Evolutionary conservation across 2,329 filamentous ascomycete species (phyloP), one percentile per base, ranked within the genome.

Genomic region (Emmonsiellopsis sp.): DNA sequence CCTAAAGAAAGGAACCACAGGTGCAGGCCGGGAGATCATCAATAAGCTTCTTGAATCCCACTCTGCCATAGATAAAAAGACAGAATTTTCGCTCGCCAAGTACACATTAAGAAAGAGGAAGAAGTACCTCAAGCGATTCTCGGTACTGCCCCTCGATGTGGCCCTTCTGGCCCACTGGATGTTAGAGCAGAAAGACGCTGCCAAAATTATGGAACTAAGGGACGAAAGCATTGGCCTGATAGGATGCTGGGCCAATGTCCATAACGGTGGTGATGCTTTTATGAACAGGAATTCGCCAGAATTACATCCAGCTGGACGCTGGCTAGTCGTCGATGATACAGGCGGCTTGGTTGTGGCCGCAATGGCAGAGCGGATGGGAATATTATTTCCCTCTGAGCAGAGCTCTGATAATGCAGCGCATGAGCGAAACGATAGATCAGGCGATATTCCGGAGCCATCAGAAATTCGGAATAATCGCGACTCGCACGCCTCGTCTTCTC

Each of bases 51-150:
- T 98, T 70, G 79, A 90, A 33, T 93, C 90, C 43, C 93, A 98
- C 69, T 85, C 87, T 14, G 87, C 86, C 1, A 79, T 98, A 43
- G 90, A 95, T 60, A 87, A 97, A 73, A 98, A 98, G 77, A 97
- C 93, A 0, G 79, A 84, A 0, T 98, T 94, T 65, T 94, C 90
- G 2, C 76, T 96, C 54, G 91, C 92, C 43, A 98, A 98, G 70
- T 98, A 98, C 71, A 95, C 93, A 64, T 75, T 97, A 14, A 78
- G 95, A 45, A 98, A 98, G 74, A 86, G 88, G 58, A 91, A 85
- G 67, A 98, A 98, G 71, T 97, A 95, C 67, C 80, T 97, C 58
- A 85, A 87, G 62, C 79, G 90, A 10, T 97, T 98, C 64, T 88
- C 87, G 0, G 82, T 93, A 1, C 69, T 95, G 50, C 92, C 92